Conservation (phyloP, 306 rosid species). For the Trifolium dubium region DNA sequence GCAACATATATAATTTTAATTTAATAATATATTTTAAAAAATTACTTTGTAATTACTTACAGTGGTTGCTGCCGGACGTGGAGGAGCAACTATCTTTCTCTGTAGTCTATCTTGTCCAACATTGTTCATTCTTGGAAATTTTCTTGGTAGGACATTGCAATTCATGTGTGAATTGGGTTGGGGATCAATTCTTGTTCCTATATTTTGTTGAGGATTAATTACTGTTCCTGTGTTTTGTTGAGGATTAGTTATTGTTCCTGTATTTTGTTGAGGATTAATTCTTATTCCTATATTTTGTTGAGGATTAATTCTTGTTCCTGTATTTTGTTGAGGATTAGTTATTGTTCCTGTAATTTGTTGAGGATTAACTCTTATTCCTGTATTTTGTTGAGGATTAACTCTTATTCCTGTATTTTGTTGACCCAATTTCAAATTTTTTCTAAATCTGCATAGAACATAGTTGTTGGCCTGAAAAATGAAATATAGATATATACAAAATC, state of each 20-base stretch:
- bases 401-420: neutral
- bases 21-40: neutral
- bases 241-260: neutral
- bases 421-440: neutral
- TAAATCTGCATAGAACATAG: constrained; percentile 13
- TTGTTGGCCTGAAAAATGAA: neutral
- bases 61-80: neutral
- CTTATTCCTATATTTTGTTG: neutral
- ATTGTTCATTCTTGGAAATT: neutral
- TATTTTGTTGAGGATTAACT: neutral
- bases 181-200: neutral
- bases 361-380: neutral
- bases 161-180: neutral
- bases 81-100: neutral
- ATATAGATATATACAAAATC: neutral
- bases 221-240: neutral
- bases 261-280: neutral
- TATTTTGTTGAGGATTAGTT: neutral
- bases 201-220: neutral
- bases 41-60: neutral
- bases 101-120: neutral
- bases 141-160: neutral
- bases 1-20: neutral
- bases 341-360: neutral
- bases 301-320: neutral